phyloP scores from a whole-genome alignment of 768 basidiomycete species.

The Phallus indusiatus region DNA sequence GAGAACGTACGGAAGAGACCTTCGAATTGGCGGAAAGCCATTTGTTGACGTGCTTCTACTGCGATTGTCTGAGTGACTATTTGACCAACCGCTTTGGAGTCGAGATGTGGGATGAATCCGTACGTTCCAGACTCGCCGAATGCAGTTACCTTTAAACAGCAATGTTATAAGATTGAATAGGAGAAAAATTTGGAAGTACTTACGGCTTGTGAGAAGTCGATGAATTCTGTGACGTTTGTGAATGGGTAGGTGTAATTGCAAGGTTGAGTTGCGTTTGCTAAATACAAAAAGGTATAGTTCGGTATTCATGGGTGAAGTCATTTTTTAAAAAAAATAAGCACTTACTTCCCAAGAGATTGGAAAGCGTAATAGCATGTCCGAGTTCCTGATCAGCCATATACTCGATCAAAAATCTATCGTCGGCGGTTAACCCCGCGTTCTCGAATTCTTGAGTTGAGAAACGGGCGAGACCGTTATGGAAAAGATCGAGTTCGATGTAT shows the following conservation, averaged over 20 bases:
- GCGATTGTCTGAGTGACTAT: constrained; percentile 49
- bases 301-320: too few relatives aligned
- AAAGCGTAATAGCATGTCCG: constrained; percentile 47
- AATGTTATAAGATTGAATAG: neutral
- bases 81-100: constrained; percentile 43
- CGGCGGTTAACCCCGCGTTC: constrained; percentile 40
- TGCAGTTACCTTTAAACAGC: constrained; percentile 29
- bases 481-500: constrained; percentile 52
- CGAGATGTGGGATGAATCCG: constrained; percentile 56
- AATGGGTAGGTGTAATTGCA: constrained; percentile 53
- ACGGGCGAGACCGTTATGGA: constrained; percentile 42
- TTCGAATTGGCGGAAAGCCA: constrained; percentile 54
- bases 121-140: constrained; percentile 52
- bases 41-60: constrained; percentile 56
- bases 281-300: too few relatives aligned
- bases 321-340: too few relatives aligned
- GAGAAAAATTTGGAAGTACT: neutral
- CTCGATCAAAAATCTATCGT: constrained; percentile 45
- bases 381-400: constrained; percentile 59
- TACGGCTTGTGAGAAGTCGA: constrained; percentile 51
- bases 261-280: constrained; percentile 34
- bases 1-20: constrained; percentile 51
- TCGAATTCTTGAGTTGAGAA: constrained; percentile 52
- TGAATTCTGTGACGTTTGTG: constrained; percentile 44
- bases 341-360: constrained; percentile 35